Evolutionary conservation across 164 flowering plant species (phyloP), one percentile per base, ranked within the genome.

Genomic region (Aristolochia californica): DNA sequence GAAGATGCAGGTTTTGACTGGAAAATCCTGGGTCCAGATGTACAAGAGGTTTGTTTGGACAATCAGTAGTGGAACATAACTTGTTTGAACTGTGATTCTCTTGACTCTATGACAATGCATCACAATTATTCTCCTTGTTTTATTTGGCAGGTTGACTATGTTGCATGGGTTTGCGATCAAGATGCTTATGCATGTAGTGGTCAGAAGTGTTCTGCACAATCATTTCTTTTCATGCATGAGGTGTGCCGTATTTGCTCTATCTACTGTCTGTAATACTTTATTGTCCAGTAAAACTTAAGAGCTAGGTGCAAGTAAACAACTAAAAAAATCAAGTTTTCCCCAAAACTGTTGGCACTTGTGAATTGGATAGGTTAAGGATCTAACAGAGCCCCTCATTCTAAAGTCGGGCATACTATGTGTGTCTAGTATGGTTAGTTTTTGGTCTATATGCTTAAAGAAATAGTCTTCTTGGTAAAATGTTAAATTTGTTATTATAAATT

Each of bases 1-100:
- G 99, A 94, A 83, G 99, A 94, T 77, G 97, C 97, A 14, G 99
- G 99, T 61, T 94, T 90, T 73, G 96, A 94, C 74, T 94, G 97
- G 99, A 88, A 90, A 70, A 74, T 94, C 47, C 77, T 94, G 64
- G 97, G 99, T 34, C 99, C 99, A 59, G 96, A 90, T 82, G 97
- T 90, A 66, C 80, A 84, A 24, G 86, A 90, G 94, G 97, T 90
- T 55, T 14, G 15, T 9, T 12, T 26, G 23, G 26, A 4, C 54
- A 11, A 11, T 22, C 10, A 23, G 17, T 20, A 22, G 54, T 34
- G 40, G 40, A 34, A 34, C n/a, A n/a, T 34, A 34, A 34, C 40
- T 34, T 5, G 40, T 34, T 7, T 12, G 10, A 34, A 34, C 40
- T 34, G 4, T 5, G 9, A 34, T 3, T 34, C 40, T 34, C 40